phyloP scores from a whole-genome alignment of 169 alveolate genomes.

The Plasmodium sp. region DNA sequence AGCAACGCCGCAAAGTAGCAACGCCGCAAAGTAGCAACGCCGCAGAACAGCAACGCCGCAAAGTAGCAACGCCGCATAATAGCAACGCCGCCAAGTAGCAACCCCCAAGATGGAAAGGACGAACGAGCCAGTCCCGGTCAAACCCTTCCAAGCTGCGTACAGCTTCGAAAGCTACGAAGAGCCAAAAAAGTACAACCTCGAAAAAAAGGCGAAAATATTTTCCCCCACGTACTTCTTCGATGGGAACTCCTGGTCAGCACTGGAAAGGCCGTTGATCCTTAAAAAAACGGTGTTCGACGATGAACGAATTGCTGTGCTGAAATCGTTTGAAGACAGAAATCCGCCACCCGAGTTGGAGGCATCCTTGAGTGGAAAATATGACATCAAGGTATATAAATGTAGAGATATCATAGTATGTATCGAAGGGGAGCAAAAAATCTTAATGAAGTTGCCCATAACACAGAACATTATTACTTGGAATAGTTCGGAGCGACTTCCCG shows the following conservation, averaged over 20 bases:
- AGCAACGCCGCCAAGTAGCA: no score
- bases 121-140: background rate
- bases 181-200: conserved; percentile 24
- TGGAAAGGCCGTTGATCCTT: conserved; percentile 48
- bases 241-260: conserved; percentile 60
- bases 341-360: conserved; percentile 46
- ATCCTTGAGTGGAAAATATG: conserved; percentile 64
- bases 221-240: conserved; percentile 41
- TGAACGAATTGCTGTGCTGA: conserved; percentile 19
- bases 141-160: conserved; percentile 39
- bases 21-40: no score
- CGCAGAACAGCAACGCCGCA: no score
- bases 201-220: conserved; percentile 30
- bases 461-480: conserved; percentile 75
- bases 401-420: conserved; percentile 61
- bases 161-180: conserved; percentile 28
- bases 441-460: conserved; percentile 75
- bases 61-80: background rate
- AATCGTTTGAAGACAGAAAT: background rate
- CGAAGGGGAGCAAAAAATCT: conserved; percentile 81
- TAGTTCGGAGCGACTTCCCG: conserved; percentile 79
- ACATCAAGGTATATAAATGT: conserved; percentile 41
- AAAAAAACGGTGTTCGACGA: conserved; percentile 56
- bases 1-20: no score
- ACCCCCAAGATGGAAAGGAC: background rate